Base-by-base conservation (phyloP, 345 rosid species). In the Gossypium anomalum region DNA sequence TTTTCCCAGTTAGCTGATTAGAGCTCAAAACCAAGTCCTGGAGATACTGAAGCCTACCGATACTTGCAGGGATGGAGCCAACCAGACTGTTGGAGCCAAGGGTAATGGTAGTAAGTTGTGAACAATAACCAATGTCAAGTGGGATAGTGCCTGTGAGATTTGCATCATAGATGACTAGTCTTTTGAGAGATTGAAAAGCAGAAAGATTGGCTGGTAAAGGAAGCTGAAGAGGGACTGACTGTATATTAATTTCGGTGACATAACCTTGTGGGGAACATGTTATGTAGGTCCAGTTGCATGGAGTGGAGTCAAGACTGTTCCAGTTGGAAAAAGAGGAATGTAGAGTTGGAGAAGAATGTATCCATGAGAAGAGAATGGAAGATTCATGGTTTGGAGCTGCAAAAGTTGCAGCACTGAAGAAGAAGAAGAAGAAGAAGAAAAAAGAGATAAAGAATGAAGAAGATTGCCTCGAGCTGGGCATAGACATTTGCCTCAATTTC, bases 281-380 rank as follows among this genome's bases (percentile, higher is more conserved):
- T 61, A 94, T 83, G 85, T 84, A 88, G 82, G 92, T 78, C 98
- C 97, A 94, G 78, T 83, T 83, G 79, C 98, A 94, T 45, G 98
- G 97, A 15, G 82, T 78, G 67, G 82, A 41, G 82, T 92, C 94
- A 41, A 72, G 74, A 56, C 58, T 75, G 82, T 90, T 92, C 98
- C 97, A 94, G 76, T 80, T 75, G 8, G 89, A 85, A 59, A 85
- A 78, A 67, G 76, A 79, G 52, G 84, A 78, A 70, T 81, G 53
- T 15, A 75, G 75, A 9, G 88, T 61, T 22, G 84, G 27, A 70
- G 91, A 85, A 65, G 90, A 86, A 66, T 81, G 86, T 20, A 91
- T 81, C 97, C 97, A 91, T 84, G 92, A 85, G 79, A 82, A 85
- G 25, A 91, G 89, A 53, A 81, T 20, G 48, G 88, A 85, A 67